Evolutionary conservation across 1,284 basidiomycete species (phyloP).

Genomic region (Ustilago esculenta): DNA sequence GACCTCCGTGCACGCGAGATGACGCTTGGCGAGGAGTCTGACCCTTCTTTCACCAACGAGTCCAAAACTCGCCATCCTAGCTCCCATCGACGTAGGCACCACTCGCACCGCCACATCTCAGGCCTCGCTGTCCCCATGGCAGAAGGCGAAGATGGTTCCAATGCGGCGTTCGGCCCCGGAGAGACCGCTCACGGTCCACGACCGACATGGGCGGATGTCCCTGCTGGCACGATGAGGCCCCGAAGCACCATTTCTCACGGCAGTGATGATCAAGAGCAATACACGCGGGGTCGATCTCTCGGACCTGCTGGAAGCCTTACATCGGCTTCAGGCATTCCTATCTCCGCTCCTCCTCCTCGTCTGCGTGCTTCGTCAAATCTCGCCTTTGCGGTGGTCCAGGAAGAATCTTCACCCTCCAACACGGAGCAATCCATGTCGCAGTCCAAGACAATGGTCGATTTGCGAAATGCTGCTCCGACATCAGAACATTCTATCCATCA

Average conservation of each 20-base stretch:
- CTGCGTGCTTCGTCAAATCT: constrained; percentile 46
- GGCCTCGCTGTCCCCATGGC: constrained; percentile 10
- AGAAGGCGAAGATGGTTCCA: constrained; percentile 4
- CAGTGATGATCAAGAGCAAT: constrained; percentile 43
- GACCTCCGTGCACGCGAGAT: constrained; percentile 15
- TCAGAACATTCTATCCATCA: not conserved
- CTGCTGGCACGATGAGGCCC: constrained; percentile 14
- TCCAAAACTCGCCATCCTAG: constrained; percentile 11
- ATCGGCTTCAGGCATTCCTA: constrained; percentile 20
- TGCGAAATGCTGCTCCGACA: constrained; percentile 5
- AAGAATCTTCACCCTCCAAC: constrained; percentile 43
- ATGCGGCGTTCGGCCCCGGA: too few relatives aligned
- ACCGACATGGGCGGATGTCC: constrained; percentile 36
- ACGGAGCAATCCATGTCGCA: constrained; percentile 29
- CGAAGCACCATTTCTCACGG: constrained; percentile 36
- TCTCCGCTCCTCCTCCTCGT: constrained; percentile 21
- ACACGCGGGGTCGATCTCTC: constrained; percentile 36
- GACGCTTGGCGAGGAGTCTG: constrained; percentile 14
- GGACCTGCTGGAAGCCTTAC: constrained; percentile 30
- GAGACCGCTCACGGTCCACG: not conserved
- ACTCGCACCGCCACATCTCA: constrained; percentile 21
- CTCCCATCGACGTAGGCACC: constrained; percentile 13
- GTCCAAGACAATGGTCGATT: constrained; percentile 33
- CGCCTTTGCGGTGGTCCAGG: constrained; percentile 41
- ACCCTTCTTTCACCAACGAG: constrained; percentile 3